Base-by-base conservation (phyloP, 768 basidiomycete genomes). In the Tephrocybe sp. region DNA sequence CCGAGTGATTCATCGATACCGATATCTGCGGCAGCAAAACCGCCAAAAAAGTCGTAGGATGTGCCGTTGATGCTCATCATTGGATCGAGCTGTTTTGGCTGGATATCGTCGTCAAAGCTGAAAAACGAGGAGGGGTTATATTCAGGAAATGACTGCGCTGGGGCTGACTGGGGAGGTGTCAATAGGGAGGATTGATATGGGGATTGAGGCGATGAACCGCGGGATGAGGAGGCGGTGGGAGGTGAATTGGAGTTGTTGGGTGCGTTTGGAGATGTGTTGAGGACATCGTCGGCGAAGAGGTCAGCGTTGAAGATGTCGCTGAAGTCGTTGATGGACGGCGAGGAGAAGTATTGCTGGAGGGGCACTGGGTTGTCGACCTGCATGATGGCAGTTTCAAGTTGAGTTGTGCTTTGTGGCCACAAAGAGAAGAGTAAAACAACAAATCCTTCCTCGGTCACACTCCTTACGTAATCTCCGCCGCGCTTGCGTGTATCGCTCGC, bases 221-320 rank as follows among this genome's bases (percentile, higher is more conserved):
- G 66, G 1, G 75, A 72, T 13, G 69, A 68, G 16, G 72, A 57
- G 18, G 70, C 62, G 6, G 74, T 69, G 15, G 73, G 61, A n/a
- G 70, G 59, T 0, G 74, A 70, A 22, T 63, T 58, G 18, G 59
- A 50, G 33, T 64, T 36, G 47, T 49, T 47, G 44, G 39, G 7
- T 33, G 23, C 18, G 54, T 22, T 33, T 49, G 55, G 33, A 42
- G 55, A 13, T 36, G 57, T 49, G 7, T 57, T 54, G 44, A 63
- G 54, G 37, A 64, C 54, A 46, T 59, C 64, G 55, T 63, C 63
- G 23, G 61, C 62, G 47, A 80, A 75, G 48, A 82, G 73, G 53
- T 88, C 86, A 42, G 83, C 72, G 63, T 87, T 79, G 68, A 88
- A 79, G 56, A 84, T 77, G 59, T 87, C 83, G 62, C 74, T 77